phyloP scores from a whole-genome alignment of 345 rosid genomes.

The Lepidium africanum region DNA sequence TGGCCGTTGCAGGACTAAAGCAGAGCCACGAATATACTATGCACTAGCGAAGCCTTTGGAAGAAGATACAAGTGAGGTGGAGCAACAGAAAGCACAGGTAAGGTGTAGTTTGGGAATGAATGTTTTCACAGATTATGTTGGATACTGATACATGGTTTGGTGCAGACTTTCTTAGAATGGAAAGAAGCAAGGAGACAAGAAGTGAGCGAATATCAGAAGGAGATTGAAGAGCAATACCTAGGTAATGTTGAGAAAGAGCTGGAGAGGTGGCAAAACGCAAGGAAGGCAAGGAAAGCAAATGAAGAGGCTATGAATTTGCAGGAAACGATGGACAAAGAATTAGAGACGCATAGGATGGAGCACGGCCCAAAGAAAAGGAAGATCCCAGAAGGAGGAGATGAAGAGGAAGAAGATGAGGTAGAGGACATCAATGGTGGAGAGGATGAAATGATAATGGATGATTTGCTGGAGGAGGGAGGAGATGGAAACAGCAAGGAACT shows the following conservation, averaged over 20 bases:
- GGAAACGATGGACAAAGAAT: slow-evolving; percentile 96
- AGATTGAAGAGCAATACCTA: slow-evolving; percentile 54
- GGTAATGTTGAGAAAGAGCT: slow-evolving; percentile 80
- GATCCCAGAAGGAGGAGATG: slow-evolving; percentile 65
- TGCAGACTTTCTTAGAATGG: slow-evolving; percentile 73
- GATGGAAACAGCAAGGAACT: slow-evolving; percentile 42
- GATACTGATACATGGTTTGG: neutral
- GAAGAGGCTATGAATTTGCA: slow-evolving; percentile 55
- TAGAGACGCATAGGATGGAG: slow-evolving; percentile 88
- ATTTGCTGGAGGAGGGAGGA: slow-evolving; percentile 57
- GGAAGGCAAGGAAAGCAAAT: slow-evolving; percentile 58
- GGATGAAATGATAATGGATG: slow-evolving; percentile 88
- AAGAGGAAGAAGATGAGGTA: slow-evolving; percentile 84
- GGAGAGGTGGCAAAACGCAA: slow-evolving; percentile 94
- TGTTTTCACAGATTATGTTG: neutral
- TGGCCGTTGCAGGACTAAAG: slow-evolving; percentile 69
- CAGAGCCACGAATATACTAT: slow-evolving; percentile 84
- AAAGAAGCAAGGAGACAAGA: slow-evolving; percentile 69
- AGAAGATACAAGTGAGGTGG: slow-evolving; percentile 40
- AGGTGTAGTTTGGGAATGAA: slow-evolving; percentile 4
- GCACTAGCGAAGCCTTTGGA: slow-evolving; percentile 59
- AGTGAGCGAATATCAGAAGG: slow-evolving; percentile 74
- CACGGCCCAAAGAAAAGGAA: slow-evolving; percentile 93
- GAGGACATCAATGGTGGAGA: slow-evolving; percentile 84
- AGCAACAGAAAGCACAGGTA: slow-evolving; percentile 74